phyloP scores from a whole-genome alignment of 345 rosid species.

The Gossypium longicalyx region DNA sequence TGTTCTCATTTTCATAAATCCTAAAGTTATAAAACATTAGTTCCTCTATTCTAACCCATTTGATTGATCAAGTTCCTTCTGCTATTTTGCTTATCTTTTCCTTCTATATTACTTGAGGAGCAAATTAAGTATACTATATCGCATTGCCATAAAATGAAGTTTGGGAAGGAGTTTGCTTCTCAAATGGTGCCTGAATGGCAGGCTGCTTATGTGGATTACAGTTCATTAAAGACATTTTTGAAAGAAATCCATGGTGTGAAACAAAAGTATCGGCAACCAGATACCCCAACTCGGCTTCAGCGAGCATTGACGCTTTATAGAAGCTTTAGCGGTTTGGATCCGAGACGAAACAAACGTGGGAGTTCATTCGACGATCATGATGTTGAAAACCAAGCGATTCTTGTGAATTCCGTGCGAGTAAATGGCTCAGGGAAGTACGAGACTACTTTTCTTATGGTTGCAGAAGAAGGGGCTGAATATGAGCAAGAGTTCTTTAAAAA shows the following conservation, averaged over 20 bases:
- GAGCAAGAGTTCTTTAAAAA: conserved; percentile 53
- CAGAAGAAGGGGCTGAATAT: conserved; percentile 56
- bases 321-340: conserved; percentile 55
- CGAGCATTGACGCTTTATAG: conserved; percentile 43
- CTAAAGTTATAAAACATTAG: background rate
- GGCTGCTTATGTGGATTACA: conserved; percentile 55
- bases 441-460: conserved; percentile 48
- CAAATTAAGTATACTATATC: background rate
- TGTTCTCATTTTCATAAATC: background rate
- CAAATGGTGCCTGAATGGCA: conserved; percentile 88
- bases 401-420: conserved; percentile 31
- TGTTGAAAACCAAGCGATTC: conserved; percentile 39
- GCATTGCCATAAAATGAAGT: conserved; percentile 41
- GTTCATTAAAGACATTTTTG: conserved; percentile 39
- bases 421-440: conserved; percentile 33
- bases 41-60: background rate
- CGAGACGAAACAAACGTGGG: conserved; percentile 16
- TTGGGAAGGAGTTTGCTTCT: conserved; percentile 56
- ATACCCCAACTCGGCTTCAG: conserved; percentile 18
- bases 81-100: background rate
- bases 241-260: conserved; percentile 44
- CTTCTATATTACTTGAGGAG: background rate
- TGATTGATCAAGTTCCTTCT: background rate
- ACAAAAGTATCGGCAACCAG: conserved; percentile 24
- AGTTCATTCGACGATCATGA: conserved; percentile 23